Evolutionary conservation across 225 moss, liverwort and hornwort species (phyloP).

Genomic region (Sphagnum contortum): DNA sequence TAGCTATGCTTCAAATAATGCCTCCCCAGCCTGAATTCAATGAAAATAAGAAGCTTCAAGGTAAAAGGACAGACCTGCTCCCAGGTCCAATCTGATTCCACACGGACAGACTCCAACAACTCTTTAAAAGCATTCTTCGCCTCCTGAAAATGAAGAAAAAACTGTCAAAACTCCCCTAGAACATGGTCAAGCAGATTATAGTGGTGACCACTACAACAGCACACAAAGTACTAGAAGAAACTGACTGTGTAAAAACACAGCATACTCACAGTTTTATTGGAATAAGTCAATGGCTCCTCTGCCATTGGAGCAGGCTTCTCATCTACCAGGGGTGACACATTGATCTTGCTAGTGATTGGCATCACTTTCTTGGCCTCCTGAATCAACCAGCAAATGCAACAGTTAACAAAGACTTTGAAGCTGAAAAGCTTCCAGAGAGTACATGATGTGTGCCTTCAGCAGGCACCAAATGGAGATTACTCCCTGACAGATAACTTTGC

Average conservation of each 20-base stretch:
- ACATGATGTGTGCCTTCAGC: no score
- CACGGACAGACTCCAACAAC: constrained; percentile 83
- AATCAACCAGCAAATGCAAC: constrained; percentile 6
- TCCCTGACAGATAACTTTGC: no score
- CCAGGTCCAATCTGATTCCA: constrained; percentile 99
- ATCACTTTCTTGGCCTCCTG: constrained; percentile 97
- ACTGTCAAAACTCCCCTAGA: no score
- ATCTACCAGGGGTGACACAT: constrained; percentile 58
- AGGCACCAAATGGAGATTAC: no score
- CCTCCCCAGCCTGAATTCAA: no score
- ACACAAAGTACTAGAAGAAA: background rate
- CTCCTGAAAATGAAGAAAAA: constrained; percentile 38
- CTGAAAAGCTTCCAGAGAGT: no score
- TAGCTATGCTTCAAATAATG: no score
- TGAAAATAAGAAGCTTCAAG: no score
- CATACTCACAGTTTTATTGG: constrained; percentile 68
- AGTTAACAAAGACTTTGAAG: no score
- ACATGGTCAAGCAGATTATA: no score
- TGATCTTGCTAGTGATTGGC: constrained; percentile 72
- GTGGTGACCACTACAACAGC: no score
- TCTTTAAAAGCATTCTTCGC: constrained; percentile 99
- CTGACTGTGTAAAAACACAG: background rate
- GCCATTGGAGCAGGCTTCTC: constrained; percentile 59
- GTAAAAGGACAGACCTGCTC: constrained; percentile 56
- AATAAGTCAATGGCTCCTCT: constrained; percentile 83